A percentile compares a stretch with the other conserved stretches of the same genome.
These are phyloP conservation scores for Barnettozyma pratensis DNA, from an alignment of 805 yeast species.

Conservation along the genomic window DNA sequence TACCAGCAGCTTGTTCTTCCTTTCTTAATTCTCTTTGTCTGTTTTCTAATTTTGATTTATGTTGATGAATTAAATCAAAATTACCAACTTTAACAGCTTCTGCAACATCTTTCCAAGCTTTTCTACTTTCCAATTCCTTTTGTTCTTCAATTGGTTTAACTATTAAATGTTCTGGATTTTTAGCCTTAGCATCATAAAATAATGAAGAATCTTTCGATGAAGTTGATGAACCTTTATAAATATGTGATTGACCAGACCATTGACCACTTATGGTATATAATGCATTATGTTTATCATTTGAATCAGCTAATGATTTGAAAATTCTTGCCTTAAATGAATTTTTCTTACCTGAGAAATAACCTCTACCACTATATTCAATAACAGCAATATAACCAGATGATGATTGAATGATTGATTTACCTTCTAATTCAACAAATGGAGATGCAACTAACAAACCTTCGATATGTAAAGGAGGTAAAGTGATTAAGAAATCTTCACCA, in stretches of 20 bases:
- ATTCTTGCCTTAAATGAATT: constrained; percentile 87
- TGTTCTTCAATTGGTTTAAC: constrained; percentile 86
- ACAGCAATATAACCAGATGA: constrained; percentile 70
- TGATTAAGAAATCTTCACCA: constrained; percentile 66
- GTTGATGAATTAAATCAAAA: constrained; percentile 66
- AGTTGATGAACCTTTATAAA: constrained; percentile 50
- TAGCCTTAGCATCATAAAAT: constrained; percentile 58
- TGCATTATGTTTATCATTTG: constrained; percentile 54
- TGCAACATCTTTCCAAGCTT: constrained; percentile 88
- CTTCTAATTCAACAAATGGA: constrained; percentile 93
- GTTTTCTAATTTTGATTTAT: constrained; percentile 77
- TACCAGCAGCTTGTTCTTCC: constrained; percentile 60
- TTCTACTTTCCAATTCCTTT: constrained; percentile 74
- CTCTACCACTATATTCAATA: constrained; percentile 85
- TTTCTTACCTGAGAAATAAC: constrained; percentile 93
- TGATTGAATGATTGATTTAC: constrained; percentile 77
- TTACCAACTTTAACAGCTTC: constrained; percentile 75
- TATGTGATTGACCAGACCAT: constrained; percentile 79
- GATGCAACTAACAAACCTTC: constrained; percentile 89
- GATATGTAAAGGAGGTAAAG: constrained; percentile 92
- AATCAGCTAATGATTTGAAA: constrained; percentile 45
- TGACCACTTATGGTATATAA: constrained; percentile 82
- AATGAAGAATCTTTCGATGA: constrained; percentile 41
- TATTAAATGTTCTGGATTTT: constrained; percentile 46
- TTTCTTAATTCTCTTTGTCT: constrained; percentile 79